A percentile compares a stretch with the other conserved stretches of the same genome.
Evolutionary conservation across 345 rosid genomes (phyloP).

Genomic region (Cardamine resedifolia): DNA sequence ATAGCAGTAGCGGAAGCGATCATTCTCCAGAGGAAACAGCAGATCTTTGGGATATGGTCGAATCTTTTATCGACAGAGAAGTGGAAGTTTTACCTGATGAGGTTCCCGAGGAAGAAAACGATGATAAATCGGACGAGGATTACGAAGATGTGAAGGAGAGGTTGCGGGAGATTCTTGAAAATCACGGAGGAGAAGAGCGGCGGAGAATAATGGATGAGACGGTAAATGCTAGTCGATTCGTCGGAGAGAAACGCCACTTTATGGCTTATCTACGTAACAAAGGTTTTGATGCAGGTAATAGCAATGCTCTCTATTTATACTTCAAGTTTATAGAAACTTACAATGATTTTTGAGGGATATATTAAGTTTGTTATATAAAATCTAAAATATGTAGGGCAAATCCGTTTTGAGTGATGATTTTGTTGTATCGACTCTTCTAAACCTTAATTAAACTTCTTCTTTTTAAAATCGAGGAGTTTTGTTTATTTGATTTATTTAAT

Average conservation of each 20-base stretch:
- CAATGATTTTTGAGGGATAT: neutral
- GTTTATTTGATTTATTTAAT: neutral
- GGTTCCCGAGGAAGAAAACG: slow-evolving; percentile 1
- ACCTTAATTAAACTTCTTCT: neutral
- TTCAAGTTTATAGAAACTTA: neutral
- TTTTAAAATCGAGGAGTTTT: too few species aligned
- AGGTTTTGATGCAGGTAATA: slow-evolving; percentile 87
- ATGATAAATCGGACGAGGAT: slow-evolving; percentile 35
- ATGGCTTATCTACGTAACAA: slow-evolving; percentile 55
- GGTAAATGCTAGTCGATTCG: slow-evolving; percentile 26
- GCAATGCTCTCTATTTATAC: neutral
- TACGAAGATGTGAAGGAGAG: slow-evolving; percentile 44
- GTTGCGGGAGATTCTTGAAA: slow-evolving; percentile 37
- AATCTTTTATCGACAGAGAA: slow-evolving; percentile 69
- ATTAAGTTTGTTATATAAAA: neutral
- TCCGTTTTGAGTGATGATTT: neutral
- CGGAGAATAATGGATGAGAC: slow-evolving; percentile 39
- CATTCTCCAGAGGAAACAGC: slow-evolving; percentile 45
- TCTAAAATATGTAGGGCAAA: neutral
- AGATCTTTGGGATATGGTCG: slow-evolving; percentile 73
- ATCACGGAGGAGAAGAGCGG: slow-evolving; percentile 26
- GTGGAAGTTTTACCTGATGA: slow-evolving; percentile 2
- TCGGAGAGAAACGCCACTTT: slow-evolving; percentile 47
- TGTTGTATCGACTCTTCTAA: neutral
- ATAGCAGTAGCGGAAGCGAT: slow-evolving; percentile 83